Evolutionary conservation across 495 filamentous ascomycete species (phyloP).

Genomic region (Clohesyomyces aquaticus): DNA sequence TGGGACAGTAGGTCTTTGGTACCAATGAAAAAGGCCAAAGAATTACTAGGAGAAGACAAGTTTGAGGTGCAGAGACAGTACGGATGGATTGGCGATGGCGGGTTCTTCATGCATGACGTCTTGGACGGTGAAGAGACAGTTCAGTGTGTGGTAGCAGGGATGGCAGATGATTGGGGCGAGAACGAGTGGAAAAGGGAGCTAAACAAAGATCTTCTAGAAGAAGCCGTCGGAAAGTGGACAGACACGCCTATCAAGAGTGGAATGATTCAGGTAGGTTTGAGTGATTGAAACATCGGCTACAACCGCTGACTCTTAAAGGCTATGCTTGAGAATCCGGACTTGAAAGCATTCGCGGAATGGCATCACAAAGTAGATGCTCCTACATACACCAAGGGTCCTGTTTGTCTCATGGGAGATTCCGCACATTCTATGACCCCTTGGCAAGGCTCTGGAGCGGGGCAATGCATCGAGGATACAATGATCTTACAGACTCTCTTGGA

Average conservation of each 20-base stretch:
- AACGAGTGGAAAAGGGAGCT: slow-evolving; percentile 16
- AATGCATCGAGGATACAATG: slow-evolving; percentile 44
- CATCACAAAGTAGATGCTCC: slow-evolving; percentile 17
- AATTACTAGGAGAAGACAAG: slow-evolving; percentile 15
- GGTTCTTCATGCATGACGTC: slow-evolving; percentile 28
- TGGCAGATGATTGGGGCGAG: slow-evolving; percentile 10
- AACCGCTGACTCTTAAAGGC: slow-evolving; percentile 5
- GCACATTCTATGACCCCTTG: slow-evolving; percentile 40
- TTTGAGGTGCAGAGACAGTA: slow-evolving; percentile 21
- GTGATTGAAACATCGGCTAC: too few species aligned
- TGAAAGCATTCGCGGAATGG: slow-evolving; percentile 16
- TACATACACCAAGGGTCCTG: slow-evolving; percentile 12
- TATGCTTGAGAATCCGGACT: slow-evolving; percentile 22
- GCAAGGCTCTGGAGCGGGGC: slow-evolving; percentile 39
- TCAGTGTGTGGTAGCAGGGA: slow-evolving; percentile 7
- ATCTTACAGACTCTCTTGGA: too few species aligned
- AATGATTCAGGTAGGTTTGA: slow-evolving; percentile 15
- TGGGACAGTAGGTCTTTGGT: slow-evolving; percentile 7
- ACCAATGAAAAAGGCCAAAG: slow-evolving; percentile 13
- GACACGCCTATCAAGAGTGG: slow-evolving; percentile 20
- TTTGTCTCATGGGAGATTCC: slow-evolving; percentile 38
- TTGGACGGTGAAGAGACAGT: slow-evolving; percentile 18
- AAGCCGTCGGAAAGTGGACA: slow-evolving; percentile 14
- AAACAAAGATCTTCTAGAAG: slow-evolving; percentile 2
- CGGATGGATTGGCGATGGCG: slow-evolving; percentile 25